Conservation (phyloP, 306 rosid genomes). For the Fagus sylvatica region DNA sequence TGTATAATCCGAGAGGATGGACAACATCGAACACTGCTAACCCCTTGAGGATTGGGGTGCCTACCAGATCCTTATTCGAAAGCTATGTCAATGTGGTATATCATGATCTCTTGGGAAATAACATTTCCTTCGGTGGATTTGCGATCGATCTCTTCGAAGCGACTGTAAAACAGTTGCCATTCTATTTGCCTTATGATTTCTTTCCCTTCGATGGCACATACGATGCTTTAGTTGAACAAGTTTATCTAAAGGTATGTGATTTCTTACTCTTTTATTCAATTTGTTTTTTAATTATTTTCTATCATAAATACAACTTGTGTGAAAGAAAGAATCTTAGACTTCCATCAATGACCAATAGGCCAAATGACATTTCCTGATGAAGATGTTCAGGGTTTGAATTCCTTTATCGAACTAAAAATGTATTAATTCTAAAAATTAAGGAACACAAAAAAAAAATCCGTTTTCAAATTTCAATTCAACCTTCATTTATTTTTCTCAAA, state of each 20-base stretch:
- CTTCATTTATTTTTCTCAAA: too few relatives aligned
- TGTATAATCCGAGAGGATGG: conserved; percentile 15
- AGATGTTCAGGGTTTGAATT: too few relatives aligned
- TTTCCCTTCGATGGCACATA: conserved; percentile 1
- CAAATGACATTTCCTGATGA: too few relatives aligned
- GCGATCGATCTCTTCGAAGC: conserved; percentile 11
- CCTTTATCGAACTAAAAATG: too few relatives aligned
- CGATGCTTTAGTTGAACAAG: conserved; percentile 18
- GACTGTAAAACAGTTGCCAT: neutral
- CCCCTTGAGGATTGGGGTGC: conserved; percentile 10
- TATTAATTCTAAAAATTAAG: too few relatives aligned
- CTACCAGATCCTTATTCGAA: neutral
- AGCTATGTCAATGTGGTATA: conserved; percentile 10
- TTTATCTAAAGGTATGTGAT: conserved; percentile 17
- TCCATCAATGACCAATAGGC: too few relatives aligned
- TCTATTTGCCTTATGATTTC: conserved; percentile 8
- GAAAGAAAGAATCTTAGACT: too few relatives aligned
- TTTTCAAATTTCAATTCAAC: too few relatives aligned
- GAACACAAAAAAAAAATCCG: too few relatives aligned
- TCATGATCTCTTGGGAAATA: neutral
- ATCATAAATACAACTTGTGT: neutral
- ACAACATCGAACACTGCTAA: neutral
- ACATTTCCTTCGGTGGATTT: neutral
- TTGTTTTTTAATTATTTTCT: neutral
- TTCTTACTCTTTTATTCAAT: neutral